A percentile compares a stretch with the other conserved stretches of the same genome.
Evolutionary conservation across 2,329 filamentous ascomycete genomes (phyloP).

Genomic region (Colletotrichum phormii): DNA sequence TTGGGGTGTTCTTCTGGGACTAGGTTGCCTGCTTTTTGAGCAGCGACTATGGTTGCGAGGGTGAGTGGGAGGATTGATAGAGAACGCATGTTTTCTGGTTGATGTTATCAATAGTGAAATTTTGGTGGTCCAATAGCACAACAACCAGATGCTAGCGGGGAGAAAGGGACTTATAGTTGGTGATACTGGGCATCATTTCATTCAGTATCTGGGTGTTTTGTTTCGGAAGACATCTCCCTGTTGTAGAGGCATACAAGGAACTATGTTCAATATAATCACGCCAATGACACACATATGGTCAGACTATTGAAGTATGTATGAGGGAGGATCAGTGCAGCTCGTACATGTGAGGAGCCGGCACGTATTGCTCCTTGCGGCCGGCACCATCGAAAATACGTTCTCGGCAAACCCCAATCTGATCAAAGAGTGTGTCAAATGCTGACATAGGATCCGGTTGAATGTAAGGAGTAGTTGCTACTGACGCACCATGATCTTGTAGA

Average conservation of each 20-base stretch:
- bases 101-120: background rate
- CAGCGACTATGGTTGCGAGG: constrained; percentile 6
- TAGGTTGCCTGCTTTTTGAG: constrained; percentile 18
- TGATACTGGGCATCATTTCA: too few species aligned
- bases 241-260: too few species aligned
- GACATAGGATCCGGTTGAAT: background rate
- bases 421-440: background rate
- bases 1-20: constrained; percentile 16
- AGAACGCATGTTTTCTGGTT: background rate
- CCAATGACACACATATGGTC: background rate
- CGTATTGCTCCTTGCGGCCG: background rate
- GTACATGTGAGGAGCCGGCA: background rate
- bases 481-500: too few species aligned
- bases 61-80: background rate
- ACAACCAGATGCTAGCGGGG: too few species aligned
- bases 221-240: too few species aligned
- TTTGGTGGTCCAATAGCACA: background rate
- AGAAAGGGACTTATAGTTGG: too few species aligned
- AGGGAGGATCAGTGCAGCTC: background rate
- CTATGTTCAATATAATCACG: too few species aligned
- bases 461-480: too few species aligned
- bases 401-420: background rate
- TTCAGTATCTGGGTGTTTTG: too few species aligned
- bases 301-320: background rate
- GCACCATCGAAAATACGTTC: background rate